Percentiles rank a stretch among this genome's conserved stretches.
Evolutionary conservation across 2,329 filamentous ascomycete genomes (phyloP).

Genomic region (Intubia oerlemansii): DNA sequence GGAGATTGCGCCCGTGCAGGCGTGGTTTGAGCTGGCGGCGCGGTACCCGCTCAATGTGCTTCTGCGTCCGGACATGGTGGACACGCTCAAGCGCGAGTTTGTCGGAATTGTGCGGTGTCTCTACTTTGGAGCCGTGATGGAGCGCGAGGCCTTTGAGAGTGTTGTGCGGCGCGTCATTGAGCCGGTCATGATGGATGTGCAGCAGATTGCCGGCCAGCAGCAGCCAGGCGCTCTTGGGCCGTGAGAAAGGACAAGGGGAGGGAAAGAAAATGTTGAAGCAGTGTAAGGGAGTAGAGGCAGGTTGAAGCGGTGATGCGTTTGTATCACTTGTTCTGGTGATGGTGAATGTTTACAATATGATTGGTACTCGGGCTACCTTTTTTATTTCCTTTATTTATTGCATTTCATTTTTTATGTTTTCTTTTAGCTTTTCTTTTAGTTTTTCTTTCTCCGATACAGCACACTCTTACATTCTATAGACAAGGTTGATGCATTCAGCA

Average conservation of each 20-base stretch:
- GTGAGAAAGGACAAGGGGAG: not conserved
- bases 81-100: slow-evolving; percentile 19
- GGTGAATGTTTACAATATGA: no score
- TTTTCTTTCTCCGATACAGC: no score
- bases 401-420: not conserved
- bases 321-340: no score
- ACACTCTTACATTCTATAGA: no score
- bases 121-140: slow-evolving; percentile 25
- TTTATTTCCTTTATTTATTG: no score
- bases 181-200: slow-evolving; percentile 1
- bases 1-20: slow-evolving; percentile 29
- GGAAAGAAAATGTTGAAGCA: not conserved
- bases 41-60: slow-evolving; percentile 19
- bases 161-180: slow-evolving; percentile 20
- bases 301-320: no score
- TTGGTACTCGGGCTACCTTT: no score
- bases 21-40: slow-evolving; percentile 29
- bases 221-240: not conserved
- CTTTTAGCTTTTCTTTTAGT: not conserved
- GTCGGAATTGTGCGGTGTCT: slow-evolving; percentile 22
- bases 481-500: no score
- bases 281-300: no score
- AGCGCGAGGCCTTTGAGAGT: slow-evolving; percentile 23
- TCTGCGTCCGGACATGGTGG: slow-evolving; percentile 15
- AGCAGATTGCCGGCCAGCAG: not conserved